Conservation (phyloP, 2,329 filamentous ascomycete genomes). For the Polychaeton citri region DNA sequence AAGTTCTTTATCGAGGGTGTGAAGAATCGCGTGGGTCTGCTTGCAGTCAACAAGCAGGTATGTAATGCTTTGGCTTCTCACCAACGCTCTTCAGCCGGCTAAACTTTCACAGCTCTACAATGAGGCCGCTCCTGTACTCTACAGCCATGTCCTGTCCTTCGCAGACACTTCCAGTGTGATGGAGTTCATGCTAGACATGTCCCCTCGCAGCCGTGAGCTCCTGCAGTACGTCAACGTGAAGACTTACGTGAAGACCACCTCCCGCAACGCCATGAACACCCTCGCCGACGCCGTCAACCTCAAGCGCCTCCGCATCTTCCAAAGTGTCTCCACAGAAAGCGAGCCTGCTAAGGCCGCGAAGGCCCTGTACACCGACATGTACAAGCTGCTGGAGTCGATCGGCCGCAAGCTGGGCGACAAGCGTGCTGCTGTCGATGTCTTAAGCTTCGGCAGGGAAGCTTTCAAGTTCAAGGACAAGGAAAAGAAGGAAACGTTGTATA, state of each 20-base stretch:
- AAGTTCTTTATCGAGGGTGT: conserved; percentile 18
- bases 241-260: conserved; percentile 16
- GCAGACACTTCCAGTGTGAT: conserved; percentile 18
- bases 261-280: conserved; percentile 18
- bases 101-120: conserved; percentile 11
- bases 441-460: conserved; percentile 16
- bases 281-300: conserved; percentile 20
- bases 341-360: conserved; percentile 22
- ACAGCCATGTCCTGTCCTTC: conserved; percentile 18
- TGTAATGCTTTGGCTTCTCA: too few species aligned
- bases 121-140: conserved; percentile 19
- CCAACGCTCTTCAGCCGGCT: too few species aligned
- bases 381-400: conserved; percentile 16
- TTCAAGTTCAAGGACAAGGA: conserved; percentile 17
- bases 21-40: conserved; percentile 20
- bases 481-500: conserved; percentile 9
- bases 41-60: conserved; percentile 21
- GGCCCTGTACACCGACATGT: conserved; percentile 21
- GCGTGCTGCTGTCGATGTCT: conserved; percentile 14
- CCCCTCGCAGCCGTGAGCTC: conserved; percentile 7
- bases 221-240: conserved; percentile 16
- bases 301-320: conserved; percentile 14
- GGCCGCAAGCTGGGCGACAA: conserved; percentile 12
- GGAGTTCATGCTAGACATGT: conserved; percentile 19
- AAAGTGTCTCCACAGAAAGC: conserved; percentile 14